Evolutionary conservation across 2,329 filamentous ascomycete genomes (phyloP).

Genomic region (Lachnellula subtilissima): DNA sequence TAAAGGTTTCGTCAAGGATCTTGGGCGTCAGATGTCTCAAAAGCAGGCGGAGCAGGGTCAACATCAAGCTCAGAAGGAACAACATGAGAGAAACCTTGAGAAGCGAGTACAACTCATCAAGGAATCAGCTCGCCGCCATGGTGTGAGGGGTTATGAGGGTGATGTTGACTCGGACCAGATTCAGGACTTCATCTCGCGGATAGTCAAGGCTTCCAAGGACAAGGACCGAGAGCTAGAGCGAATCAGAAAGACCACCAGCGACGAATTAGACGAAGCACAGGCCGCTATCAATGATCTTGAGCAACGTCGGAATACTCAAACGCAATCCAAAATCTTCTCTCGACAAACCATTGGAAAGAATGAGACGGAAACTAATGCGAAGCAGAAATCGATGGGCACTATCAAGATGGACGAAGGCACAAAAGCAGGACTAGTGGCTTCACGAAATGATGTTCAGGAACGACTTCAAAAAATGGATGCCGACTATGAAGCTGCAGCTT

Average conservation of each 20-base stretch:
- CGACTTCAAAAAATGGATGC: conserved; percentile 58
- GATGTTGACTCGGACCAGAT: conserved; percentile 71
- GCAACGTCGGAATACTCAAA: conserved; percentile 65
- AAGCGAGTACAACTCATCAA: conserved; percentile 70
- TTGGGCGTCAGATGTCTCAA: conserved; percentile 43
- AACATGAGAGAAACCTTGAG: conserved; percentile 74
- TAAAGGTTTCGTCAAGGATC: conserved; percentile 42
- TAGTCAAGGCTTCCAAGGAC: conserved; percentile 70
- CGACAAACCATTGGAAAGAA: conserved; percentile 69
- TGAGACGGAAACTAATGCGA: conserved; percentile 60
- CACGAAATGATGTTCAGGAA: conserved; percentile 63
- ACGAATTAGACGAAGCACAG: conserved; percentile 72
- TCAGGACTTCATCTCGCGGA: conserved; percentile 69
- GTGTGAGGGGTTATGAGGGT: conserved; percentile 78
- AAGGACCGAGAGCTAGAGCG: conserved; percentile 75
- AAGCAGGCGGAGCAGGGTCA: conserved; percentile 67
- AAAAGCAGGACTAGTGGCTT: conserved; percentile 70
- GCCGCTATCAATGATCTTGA: conserved; percentile 67
- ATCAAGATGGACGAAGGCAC: conserved; percentile 83
- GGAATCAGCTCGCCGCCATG: conserved; percentile 69
- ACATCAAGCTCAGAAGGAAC: conserved; percentile 79
- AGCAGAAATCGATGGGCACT: conserved; percentile 65
- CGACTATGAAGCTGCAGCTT: conserved; percentile 59
- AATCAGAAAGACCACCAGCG: conserved; percentile 65
- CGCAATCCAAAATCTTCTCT: conserved; percentile 69